phyloP scores from a whole-genome alignment of 805 yeast genomes.

The Yarrowia hollandica region DNA sequence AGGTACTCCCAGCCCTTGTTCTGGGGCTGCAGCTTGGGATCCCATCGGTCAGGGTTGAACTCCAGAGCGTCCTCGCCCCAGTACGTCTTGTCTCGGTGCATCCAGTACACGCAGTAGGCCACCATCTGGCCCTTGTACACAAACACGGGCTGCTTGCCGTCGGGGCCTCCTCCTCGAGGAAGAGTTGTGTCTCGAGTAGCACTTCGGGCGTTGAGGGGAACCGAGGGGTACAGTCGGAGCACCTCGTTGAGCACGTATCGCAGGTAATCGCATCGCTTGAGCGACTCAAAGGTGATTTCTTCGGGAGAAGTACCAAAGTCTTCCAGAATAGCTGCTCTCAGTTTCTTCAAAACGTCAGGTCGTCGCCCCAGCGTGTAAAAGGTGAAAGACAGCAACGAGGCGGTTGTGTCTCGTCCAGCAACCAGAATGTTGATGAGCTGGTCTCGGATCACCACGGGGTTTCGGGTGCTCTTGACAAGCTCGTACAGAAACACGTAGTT shows the following conservation, averaged over 20 bases:
- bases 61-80: conserved; percentile 49
- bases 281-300: conserved; percentile 47
- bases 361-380: conserved; percentile 49
- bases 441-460: conserved; percentile 51
- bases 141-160: conserved; percentile 44
- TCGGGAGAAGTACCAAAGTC: conserved; percentile 41
- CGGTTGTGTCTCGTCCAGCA: conserved; percentile 60
- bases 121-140: conserved; percentile 49
- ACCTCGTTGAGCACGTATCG: conserved; percentile 51
- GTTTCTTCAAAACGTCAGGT: conserved; percentile 37
- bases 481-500: conserved; percentile 52
- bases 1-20: conserved; percentile 47
- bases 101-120: conserved; percentile 44
- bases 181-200: conserved; percentile 50
- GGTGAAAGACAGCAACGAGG: conserved; percentile 49
- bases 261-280: conserved; percentile 51
- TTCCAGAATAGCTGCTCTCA: conserved; percentile 45
- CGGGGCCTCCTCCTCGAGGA: conserved; percentile 54
- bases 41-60: conserved; percentile 54
- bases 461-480: conserved; percentile 51
- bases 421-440: conserved; percentile 53
- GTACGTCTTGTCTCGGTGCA: conserved; percentile 46
- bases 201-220: conserved; percentile 51
- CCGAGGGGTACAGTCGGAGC: conserved; percentile 53
- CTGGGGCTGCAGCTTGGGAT: conserved; percentile 42